Evolutionary conservation across 2,329 filamentous ascomycete species (phyloP).

Genomic region (Cryphonectria naterciae): DNA sequence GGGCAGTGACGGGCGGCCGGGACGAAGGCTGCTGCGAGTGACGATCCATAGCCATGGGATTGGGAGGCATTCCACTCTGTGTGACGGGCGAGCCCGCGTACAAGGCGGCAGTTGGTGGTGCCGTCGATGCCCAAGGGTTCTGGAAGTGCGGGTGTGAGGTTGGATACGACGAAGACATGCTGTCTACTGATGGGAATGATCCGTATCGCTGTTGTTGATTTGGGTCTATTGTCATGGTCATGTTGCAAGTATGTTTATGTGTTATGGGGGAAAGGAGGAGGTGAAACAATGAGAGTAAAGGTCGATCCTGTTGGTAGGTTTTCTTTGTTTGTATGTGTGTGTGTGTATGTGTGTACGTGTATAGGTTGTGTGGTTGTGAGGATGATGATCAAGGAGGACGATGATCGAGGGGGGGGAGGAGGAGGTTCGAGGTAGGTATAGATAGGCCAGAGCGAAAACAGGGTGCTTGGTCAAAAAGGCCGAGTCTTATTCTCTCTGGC

Average conservation of each 20-base stretch:
- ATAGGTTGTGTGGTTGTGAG: not conserved
- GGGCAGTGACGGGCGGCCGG: slow-evolving; percentile 61
- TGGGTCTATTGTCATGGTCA: slow-evolving; percentile 95
- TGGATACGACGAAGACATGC: slow-evolving; percentile 68
- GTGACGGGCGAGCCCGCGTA: slow-evolving; percentile 52
- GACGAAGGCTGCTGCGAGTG: slow-evolving; percentile 44
- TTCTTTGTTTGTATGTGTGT: not conserved
- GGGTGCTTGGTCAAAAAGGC: not conserved
- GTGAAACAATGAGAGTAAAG: slow-evolving; percentile 27
- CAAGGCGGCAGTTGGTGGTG: slow-evolving; percentile 62
- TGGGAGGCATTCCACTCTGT: slow-evolving; percentile 61
- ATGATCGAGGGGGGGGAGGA: not conserved
- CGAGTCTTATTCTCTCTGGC: slow-evolving; percentile 15
- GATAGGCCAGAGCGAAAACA: slow-evolving; percentile 28
- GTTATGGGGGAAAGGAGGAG: slow-evolving; percentile 20
- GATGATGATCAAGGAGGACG: not conserved
- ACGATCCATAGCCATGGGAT: slow-evolving; percentile 62
- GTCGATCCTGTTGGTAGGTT: slow-evolving; percentile 25
- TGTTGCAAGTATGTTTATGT: slow-evolving; percentile 50
- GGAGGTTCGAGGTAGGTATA: slow-evolving; percentile 1
- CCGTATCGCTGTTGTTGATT: slow-evolving; percentile 79
- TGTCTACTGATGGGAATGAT: slow-evolving; percentile 75
- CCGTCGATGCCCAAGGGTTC: slow-evolving; percentile 76
- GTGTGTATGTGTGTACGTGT: not conserved
- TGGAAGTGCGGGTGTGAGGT: slow-evolving; percentile 76